Evolutionary conservation across 108 stramenopile genomes (phyloP).

Genomic region (Cyclotella distinguenda): DNA sequence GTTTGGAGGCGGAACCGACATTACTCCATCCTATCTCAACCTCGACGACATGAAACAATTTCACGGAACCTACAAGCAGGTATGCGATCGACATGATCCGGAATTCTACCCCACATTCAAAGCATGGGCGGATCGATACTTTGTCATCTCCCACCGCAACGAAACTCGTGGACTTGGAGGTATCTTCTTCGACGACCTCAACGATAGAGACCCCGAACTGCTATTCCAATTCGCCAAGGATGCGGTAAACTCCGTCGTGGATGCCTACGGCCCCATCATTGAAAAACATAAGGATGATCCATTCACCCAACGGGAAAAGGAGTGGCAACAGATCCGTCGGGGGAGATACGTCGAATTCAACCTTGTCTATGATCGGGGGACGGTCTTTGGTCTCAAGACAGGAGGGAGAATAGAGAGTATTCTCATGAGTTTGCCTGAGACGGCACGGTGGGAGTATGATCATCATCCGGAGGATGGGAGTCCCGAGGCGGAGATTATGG

Average conservation of each 20-base stretch:
- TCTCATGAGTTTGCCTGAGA: conserved; percentile 98
- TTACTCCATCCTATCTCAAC: conserved; percentile 96
- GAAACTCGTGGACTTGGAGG: conserved; percentile 98
- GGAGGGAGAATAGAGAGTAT: conserved; percentile 98
- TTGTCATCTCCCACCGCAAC: conserved; percentile 90
- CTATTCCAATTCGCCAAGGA: conserved; percentile 88
- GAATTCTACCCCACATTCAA: conserved; percentile 96
- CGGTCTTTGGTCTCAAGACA: conserved; percentile 98
- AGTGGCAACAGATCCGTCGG: conserved; percentile 95
- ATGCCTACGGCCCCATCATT: conserved; percentile 93
- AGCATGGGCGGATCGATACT: conserved; percentile 98
- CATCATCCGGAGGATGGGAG: conserved; percentile 75
- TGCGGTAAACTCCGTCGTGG: conserved; percentile 84
- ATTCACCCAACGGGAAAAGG: conserved; percentile 91
- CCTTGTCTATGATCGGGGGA: conserved; percentile 98
- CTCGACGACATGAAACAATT: conserved; percentile 97
- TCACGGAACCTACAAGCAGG: conserved; percentile 96
- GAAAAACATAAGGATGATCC: conserved; percentile 86
- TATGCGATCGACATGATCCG: conserved; percentile 98
- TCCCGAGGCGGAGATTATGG: conserved; percentile 93
- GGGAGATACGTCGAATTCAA: conserved; percentile 99
- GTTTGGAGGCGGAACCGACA: conserved; percentile 99
- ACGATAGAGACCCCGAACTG: conserved; percentile 88
- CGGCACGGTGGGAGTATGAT: conserved; percentile 98
- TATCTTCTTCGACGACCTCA: conserved; percentile 98